Base-by-base conservation (phyloP, 164 flowering plant genomes). In the Umbellularia californica region DNA sequence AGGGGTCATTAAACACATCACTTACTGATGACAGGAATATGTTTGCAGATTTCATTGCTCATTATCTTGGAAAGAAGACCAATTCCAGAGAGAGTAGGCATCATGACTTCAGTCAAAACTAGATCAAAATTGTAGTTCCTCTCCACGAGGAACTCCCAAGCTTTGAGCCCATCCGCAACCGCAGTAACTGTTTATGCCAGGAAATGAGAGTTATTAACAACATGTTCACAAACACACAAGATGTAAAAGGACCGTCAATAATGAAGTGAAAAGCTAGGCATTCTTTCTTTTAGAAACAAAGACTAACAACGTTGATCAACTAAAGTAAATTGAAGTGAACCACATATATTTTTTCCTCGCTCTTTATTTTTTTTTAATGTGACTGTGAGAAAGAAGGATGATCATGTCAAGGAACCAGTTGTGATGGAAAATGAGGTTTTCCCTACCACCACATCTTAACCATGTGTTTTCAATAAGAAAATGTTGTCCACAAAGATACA, bases 111-210 rank as follows among this genome's bases (percentile, higher is more conserved):
- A 23, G 87, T 87, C 63, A 87, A 72, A 24, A 87, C 83, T 65
- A 87, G 76, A 77, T 86, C 88, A 74, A 84, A 70, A 65, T 80
- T 83, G 75, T 75, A 83, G 27, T 69, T 71, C 22, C 60, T 77
- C 77, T 83, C 82, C 73, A 78, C 76, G 27, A 84, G 69, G 68
- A 83, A 58, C 24, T 79, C 79, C 88, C 88, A 86, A 25, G 87
- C 88, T 79, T 83, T 83, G n/a, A 80, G 55, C n/a, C 88, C 88
- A 81, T 86, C 84, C 20, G 84, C 84, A 62, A 78, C 87, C 55
- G 80, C 85, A 24, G 78, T 77, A 73, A 86, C 88, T 86, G 80
- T 65, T 68, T 28, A 47, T 50, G 15, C 35, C 35, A 30, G 35
- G 35, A 30, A 30, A 30, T 0, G 35, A 27, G 28, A 30, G 35